A percentile compares a stretch with the other conserved stretches of the same genome.
These are phyloP conservation scores for Eucalyptus caleyi DNA, from an alignment of 345 rosid species.

Conservation along the genomic window DNA sequence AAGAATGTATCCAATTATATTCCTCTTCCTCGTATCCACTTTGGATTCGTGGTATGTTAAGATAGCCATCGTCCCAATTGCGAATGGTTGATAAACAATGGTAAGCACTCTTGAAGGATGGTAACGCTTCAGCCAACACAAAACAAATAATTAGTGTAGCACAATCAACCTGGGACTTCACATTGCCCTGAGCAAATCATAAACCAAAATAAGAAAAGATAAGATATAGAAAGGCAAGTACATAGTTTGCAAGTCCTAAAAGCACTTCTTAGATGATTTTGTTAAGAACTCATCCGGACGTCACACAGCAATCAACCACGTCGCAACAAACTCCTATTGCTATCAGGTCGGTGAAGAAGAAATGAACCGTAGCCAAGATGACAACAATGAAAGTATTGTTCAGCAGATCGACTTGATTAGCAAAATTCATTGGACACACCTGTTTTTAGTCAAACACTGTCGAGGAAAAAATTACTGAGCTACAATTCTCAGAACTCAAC, in stretches of 20 bases:
- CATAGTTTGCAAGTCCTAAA: not conserved
- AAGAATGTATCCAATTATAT: slow-evolving; percentile 44
- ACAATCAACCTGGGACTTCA: not conserved
- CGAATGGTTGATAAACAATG: slow-evolving; percentile 69
- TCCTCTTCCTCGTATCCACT: slow-evolving; percentile 56
- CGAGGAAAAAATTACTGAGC: not conserved
- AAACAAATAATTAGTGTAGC: not conserved
- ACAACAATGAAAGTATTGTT: fast-evolving
- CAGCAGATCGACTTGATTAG: not conserved
- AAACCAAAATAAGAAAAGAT: not conserved
- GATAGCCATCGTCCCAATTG: slow-evolving; percentile 47
- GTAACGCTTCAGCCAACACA: slow-evolving; percentile 27
- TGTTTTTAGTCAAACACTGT: not conserved
- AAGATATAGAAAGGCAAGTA: not conserved
- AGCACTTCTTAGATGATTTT: not conserved
- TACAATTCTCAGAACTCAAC: not conserved
- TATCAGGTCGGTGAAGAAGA: not conserved
- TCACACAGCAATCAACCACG: not conserved
- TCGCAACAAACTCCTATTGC: not conserved
- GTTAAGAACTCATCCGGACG: not conserved
- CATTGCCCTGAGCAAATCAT: not conserved
- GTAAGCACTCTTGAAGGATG: slow-evolving; percentile 91
- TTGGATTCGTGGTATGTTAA: slow-evolving; percentile 60
- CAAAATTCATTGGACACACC: not conserved
- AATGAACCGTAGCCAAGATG: not conserved